Base-by-base conservation (phyloP, 2,329 filamentous ascomycete species). In the Ceratocystis papillata region DNA sequence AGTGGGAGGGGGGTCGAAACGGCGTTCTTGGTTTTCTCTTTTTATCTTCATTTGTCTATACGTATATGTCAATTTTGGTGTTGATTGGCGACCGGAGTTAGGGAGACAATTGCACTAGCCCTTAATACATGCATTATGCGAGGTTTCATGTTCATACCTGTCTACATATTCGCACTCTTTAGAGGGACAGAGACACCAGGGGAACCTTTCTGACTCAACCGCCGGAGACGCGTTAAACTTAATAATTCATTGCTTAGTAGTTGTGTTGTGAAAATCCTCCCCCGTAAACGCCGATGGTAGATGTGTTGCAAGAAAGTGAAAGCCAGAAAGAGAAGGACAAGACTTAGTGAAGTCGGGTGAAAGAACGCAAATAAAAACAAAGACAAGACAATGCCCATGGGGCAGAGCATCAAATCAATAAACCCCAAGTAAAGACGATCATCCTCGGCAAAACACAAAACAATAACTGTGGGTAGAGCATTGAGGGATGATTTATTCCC, bases 251-350 rank as follows among this genome's bases (percentile, higher is more conserved):
- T 64, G 30, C 62, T 64, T 33, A 57, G 46, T 64, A 64, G 62
- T 64, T 37, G 62, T 65, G 12, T 50, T 48, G 46, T 48, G 57
- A 64, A 60, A 63, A 44, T 62, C 62, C 28, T 44, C 55, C 44
- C 53, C 55, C 41, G 53, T 64, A 45, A 67, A 67, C 66, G 66
- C 66, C 66, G 28, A 59, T 64, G 65, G 37, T 67, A 62, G 62
- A 63, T 63, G 44, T 67, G 62, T 67, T 66, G 48, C 44, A 66
- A 65, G 57, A 61, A 20, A 61, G 33, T 20, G 61, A 33, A 67
- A 61, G 55, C 48, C 30, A 46, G 17, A 45, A 62, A 67, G 60
- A 61, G 62, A 53, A 64, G 55, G 45, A 66, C 64, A 66, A 44
- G 62, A 62, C 28, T n/a, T 60, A 7, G 44, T 41, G 33, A 37